phyloP scores from a whole-genome alignment of 305 asterid species.

The Fraxinus sp. region DNA sequence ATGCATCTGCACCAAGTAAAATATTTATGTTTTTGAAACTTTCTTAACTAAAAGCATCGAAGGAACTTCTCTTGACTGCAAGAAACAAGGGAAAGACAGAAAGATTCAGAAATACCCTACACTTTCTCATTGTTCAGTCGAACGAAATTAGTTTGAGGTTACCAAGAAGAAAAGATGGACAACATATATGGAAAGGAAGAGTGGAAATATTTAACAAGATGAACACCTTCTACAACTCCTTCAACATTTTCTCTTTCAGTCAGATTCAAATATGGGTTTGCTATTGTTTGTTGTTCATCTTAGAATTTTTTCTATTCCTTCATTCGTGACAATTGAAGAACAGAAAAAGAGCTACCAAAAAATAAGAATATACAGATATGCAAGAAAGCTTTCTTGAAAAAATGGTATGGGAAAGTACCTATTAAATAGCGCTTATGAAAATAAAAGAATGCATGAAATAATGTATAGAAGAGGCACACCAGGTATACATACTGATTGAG shows the following conservation, averaged over 20 bases:
- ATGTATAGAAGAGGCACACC: not conserved
- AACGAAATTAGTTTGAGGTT: not conserved
- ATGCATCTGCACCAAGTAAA: constrained; percentile 16
- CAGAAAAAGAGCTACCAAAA: not conserved
- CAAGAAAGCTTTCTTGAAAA: not conserved
- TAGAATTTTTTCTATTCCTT: not conserved
- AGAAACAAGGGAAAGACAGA: constrained; percentile 9
- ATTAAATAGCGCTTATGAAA: not conserved
- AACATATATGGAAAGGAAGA: not conserved
- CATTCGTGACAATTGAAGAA: not conserved
- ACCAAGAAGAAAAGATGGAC: not conserved
- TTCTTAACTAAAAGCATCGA: constrained; percentile 18
- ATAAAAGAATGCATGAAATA: not conserved
- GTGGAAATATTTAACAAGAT: not conserved
- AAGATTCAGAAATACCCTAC: not conserved
- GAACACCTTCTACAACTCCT: not conserved
- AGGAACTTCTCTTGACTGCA: constrained; percentile 16
- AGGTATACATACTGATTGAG: not conserved
- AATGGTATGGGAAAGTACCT: not conserved
- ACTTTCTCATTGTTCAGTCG: not conserved
- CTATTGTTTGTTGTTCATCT: not conserved
- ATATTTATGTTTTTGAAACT: constrained; percentile 4
- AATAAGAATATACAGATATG: not conserved
- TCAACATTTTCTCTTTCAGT: not conserved
- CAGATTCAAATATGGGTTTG: not conserved